Percentiles rank a stretch among this genome's conserved stretches.
Conservation (phyloP, 2,329 filamentous ascomycete genomes). For the Talaromyces pinophilus region DNA sequence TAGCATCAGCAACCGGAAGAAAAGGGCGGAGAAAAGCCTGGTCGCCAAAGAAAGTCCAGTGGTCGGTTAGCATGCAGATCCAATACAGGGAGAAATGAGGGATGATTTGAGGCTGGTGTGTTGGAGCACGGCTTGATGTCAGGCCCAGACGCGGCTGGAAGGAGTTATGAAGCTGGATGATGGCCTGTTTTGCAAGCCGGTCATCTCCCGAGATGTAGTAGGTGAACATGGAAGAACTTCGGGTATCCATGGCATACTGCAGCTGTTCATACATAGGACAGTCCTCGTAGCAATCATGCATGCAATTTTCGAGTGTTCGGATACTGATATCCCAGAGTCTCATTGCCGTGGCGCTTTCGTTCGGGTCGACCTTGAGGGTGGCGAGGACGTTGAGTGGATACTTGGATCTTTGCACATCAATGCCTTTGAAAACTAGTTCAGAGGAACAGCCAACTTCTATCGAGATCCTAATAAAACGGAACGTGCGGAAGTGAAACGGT, state of each 20-base stretch:
- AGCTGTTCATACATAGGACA: constrained; percentile 43
- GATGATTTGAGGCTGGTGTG: constrained; percentile 35
- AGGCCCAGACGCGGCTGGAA: constrained; percentile 32
- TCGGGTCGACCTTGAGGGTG: background rate
- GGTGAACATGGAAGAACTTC: constrained; percentile 34
- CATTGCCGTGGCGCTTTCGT: background rate
- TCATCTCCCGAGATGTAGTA: constrained; percentile 39
- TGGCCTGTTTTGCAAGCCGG: constrained; percentile 36
- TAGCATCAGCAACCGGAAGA: constrained; percentile 27
- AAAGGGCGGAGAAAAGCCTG: constrained; percentile 28
- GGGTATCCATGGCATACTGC: constrained; percentile 35
- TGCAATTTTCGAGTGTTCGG: constrained; percentile 39
- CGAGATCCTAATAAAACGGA: constrained; percentile 38
- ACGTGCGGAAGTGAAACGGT: constrained; percentile 48
- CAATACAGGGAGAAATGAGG: constrained; percentile 38
- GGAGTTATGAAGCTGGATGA: constrained; percentile 35
- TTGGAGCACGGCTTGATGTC: constrained; percentile 35
- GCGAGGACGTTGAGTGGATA: background rate
- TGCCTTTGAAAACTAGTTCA: background rate
- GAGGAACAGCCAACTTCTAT: constrained; percentile 22
- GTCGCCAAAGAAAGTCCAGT: constrained; percentile 37
- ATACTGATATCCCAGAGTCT: constrained; percentile 37
- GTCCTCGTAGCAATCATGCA: constrained; percentile 40
- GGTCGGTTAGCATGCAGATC: constrained; percentile 36
- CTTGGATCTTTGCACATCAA: background rate